Evolutionary conservation across 1,284 basidiomycete species (phyloP), one percentile per base, ranked within the genome.

Genomic region (Rhodotorula mucilaginosa): DNA sequence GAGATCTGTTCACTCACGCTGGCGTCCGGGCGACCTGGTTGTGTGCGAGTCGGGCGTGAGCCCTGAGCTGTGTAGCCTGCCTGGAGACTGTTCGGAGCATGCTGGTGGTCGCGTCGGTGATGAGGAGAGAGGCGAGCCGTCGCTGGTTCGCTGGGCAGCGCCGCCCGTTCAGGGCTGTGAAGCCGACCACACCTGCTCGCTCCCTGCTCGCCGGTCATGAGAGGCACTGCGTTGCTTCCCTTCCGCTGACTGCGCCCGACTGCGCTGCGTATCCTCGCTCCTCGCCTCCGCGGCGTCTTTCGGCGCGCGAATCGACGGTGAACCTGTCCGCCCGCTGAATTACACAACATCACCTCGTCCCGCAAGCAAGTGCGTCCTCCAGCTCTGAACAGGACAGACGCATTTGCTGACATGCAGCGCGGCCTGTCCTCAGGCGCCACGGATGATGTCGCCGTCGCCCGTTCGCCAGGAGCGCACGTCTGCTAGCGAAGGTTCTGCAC

Each of bases 1-100:
- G 46, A 18, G 12, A 44, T 44, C 10, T 44, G 39, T 44, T 4
- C 47, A 49, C 69, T 46, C 58, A 74, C 72, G 72, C 72, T 2
- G 68, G 68, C 39, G 59, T 47, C 12, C 72, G 69, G 21, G 58
- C 23, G 18, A 70, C 66, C 6, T 64, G 52, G 64, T 71, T 74
- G 69, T 74, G 72, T 5, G 61, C 72, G 18, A n/a, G 19, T 7
- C 72, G 65, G 5, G 18, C 59, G 16, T 58, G 58, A 10, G 54
- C 8, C 8, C 46, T 1, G 23, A 21, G 49, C 15, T 47, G 29
- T 2, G 34, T n/a, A 29, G 66, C 47, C 61, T 49, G 60, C 56
- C 63, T 59, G 13, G 58, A 6, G 26, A 63, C 7, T 4, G 71
- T 46, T 8, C 60, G 62, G 29, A 70, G 48, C 71, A 72, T 72